Evolutionary conservation across 2,329 filamentous ascomycete genomes (phyloP).

Genomic region (Penicillium sp.): DNA sequence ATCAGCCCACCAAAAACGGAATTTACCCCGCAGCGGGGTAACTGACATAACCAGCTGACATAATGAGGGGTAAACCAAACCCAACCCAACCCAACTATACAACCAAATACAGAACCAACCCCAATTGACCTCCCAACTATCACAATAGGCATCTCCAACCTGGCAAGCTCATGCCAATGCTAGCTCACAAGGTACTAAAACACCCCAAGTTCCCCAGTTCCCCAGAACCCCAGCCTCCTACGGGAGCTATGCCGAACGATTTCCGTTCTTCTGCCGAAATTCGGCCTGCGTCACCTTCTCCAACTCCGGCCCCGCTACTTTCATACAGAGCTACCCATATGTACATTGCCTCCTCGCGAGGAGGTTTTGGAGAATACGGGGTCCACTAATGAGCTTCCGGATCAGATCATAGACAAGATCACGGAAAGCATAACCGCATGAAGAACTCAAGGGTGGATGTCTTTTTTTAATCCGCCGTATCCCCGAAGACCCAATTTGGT

Average conservation of each 20-base stretch:
- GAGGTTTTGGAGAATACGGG: conserved; percentile 20
- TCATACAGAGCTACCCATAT: neutral
- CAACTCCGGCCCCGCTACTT: conserved; percentile 18
- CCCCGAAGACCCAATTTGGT: neutral
- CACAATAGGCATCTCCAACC: neutral
- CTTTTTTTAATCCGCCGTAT: neutral
- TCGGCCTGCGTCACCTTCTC: conserved; percentile 17
- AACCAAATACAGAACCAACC: neutral
- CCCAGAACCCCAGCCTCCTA: neutral
- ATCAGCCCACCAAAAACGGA: neutral
- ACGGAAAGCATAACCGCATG: neutral
- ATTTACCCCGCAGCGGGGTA: neutral
- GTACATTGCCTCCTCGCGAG: conserved; percentile 11
- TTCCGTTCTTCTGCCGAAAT: conserved; percentile 16
- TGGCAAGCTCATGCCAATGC: neutral
- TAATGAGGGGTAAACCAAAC: conserved; percentile 25
- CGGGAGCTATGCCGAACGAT: conserved; percentile 5
- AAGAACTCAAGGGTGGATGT: neutral
- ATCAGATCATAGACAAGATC: neutral
- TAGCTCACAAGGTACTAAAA: neutral
- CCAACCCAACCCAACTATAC: neutral
- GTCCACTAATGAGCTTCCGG: conserved; percentile 4
- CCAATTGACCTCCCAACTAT: neutral
- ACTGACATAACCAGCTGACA: conserved; percentile 7
- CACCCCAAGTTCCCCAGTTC: neutral